Evolutionary conservation across 2,329 filamentous ascomycete species (phyloP).

Genomic region (Fusarium compactum): DNA sequence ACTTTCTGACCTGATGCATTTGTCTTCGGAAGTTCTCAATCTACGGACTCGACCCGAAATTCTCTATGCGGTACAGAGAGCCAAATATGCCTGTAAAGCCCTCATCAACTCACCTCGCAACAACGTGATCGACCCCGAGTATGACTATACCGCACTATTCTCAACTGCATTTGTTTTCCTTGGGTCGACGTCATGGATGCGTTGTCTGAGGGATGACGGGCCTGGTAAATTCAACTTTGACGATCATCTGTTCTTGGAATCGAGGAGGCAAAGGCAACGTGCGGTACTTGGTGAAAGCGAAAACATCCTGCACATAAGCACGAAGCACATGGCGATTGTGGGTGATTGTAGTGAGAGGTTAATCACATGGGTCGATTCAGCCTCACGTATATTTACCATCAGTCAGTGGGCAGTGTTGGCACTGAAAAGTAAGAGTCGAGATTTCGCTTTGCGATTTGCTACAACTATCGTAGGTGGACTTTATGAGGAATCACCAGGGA

Average conservation of each 20-base stretch:
- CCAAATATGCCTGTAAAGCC: fast-evolving
- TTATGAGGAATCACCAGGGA: neutral
- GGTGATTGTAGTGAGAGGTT: fast-evolving
- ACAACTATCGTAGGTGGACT: fast-evolving
- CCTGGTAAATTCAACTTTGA: neutral
- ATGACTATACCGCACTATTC: neutral
- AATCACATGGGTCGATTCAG: neutral
- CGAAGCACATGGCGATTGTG: fast-evolving
- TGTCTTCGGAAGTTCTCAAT: neutral
- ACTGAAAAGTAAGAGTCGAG: no score
- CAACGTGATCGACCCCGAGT: fast-evolving
- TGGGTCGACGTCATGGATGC: neutral
- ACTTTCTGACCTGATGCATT: fast-evolving
- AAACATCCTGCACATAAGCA: neutral
- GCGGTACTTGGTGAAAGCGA: fast-evolving
- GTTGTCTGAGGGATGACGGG: neutral
- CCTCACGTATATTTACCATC: neutral
- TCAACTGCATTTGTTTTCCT: neutral
- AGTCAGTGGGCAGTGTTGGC: neutral
- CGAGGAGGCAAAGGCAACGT: neutral
- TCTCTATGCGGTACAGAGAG: no score
- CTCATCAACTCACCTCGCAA: neutral
- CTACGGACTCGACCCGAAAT: no score
- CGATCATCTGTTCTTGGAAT: neutral
- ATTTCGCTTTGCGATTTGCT: no score